A percentile compares a stretch with the other conserved stretches of the same genome.
These are phyloP conservation scores for Nicotiana tomentosiformis DNA, from an alignment of 257 asterid genomes.

Conservation along the genomic window DNA sequence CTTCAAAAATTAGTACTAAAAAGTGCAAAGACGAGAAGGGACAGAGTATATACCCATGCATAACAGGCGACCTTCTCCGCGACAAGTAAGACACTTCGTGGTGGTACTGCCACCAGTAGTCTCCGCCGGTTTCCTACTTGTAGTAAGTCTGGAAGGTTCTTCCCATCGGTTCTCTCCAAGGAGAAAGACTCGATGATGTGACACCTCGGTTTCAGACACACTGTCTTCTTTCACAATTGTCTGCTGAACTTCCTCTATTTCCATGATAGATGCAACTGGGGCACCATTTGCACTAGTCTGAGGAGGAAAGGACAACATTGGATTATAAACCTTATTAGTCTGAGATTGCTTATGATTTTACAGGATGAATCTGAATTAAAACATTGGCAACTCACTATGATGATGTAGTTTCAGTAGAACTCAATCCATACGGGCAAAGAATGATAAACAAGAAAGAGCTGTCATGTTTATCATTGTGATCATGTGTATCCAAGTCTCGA, in stretches of 20 bases:
- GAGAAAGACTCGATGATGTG: conserved; percentile 68
- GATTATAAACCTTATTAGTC: neutral
- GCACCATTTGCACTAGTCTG: conserved; percentile 54
- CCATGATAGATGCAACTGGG: conserved; percentile 34
- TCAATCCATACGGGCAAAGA: neutral
- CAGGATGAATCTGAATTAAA: neutral
- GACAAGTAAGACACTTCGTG: conserved; percentile 57
- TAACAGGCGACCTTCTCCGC: conserved; percentile 81
- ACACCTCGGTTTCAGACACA: conserved; percentile 22
- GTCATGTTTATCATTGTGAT: neutral
- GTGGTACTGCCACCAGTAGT: conserved; percentile 25
- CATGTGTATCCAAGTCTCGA: neutral
- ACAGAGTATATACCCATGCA: conserved; percentile 70
- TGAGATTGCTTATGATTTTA: neutral
- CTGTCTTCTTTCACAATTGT: conserved; percentile 27
- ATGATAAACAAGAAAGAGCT: neutral
- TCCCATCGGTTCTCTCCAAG: conserved; percentile 98
- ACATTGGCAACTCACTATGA: neutral
- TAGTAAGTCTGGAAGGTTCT: conserved; percentile 78
- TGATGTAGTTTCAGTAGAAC: neutral
- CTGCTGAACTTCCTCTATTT: conserved; percentile 35
- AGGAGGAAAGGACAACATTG: neutral
- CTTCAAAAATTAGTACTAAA: neutral
- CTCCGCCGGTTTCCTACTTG: conserved; percentile 26
- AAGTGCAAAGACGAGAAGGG: neutral